A percentile compares a stretch with the other conserved stretches of the same genome.
These are phyloP conservation scores for Auriscalpium orientale DNA, from an alignment of 768 basidiomycete species.

Conservation along the genomic window DNA sequence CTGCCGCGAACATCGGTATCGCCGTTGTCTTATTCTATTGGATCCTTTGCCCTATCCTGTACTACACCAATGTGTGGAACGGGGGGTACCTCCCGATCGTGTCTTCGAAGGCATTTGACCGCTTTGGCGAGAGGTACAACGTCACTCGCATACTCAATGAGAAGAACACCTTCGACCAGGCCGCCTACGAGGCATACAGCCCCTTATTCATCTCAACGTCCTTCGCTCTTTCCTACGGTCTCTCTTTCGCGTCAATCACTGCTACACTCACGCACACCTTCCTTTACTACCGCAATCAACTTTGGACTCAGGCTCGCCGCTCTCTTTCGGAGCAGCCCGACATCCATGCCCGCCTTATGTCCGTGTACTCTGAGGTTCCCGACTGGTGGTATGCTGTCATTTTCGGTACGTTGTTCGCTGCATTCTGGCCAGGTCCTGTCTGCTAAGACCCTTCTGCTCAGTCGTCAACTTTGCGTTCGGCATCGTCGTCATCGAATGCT, in stretches of 20 bases:
- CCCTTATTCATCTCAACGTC: constrained; percentile 37
- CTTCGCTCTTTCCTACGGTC: no score
- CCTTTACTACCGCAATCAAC: no score
- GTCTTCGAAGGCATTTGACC: constrained; percentile 32
- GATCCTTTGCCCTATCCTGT: no score
- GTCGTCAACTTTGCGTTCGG: constrained; percentile 62
- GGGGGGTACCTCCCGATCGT: constrained; percentile 26
- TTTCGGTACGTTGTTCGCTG: constrained; percentile 22
- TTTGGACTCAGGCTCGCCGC: no score
- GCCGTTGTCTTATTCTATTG: constrained; percentile 35
- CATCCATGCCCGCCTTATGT: no score
- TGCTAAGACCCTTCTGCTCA: constrained; percentile 6
- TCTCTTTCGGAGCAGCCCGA: no score
- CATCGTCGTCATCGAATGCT: constrained; percentile 57
- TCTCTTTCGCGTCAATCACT: no score
- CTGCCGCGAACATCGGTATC: constrained; percentile 1
- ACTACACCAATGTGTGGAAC: constrained; percentile 28
- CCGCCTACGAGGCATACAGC: constrained; percentile 32
- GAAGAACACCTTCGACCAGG: constrained; percentile 26
- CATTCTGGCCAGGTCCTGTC: neutral
- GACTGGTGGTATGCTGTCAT: no score
- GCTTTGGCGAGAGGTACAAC: constrained; percentile 32
- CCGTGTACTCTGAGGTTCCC: no score
- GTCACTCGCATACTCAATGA: constrained; percentile 30
- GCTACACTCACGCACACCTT: no score